Evolutionary conservation across 306 rosid species (phyloP), one percentile per base, ranked within the genome.

Genomic region (Benincasa hispida): DNA sequence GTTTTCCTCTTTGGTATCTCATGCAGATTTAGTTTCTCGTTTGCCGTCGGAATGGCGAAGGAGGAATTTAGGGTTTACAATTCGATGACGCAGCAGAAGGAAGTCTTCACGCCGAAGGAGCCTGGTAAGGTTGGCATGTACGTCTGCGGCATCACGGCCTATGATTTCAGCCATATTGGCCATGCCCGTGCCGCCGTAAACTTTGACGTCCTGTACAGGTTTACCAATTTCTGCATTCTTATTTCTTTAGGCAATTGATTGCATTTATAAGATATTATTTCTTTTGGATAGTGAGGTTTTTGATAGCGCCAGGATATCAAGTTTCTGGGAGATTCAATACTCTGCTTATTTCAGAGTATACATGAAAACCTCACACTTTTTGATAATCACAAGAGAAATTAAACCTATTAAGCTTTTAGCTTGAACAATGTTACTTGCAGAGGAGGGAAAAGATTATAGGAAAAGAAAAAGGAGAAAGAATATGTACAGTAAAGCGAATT

Each of bases 171-270:
- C 83, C 92, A 8, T 90, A 97, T 50, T 96, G n/a, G 90, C 91
- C 99, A 94, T 75, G 99, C 95, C 45, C 95, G 97, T 27, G 97
- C 97, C 32, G 97, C 97, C 24, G 91, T 94, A 83, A 89, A 86
- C 42, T 92, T 90, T 62, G 99, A 94, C 22, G 86, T 94, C 75
- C 93, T 94, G 55, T 92, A 42, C 88, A 89, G 97, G 97, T 89
- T 42, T 69, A 14, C 56, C 25, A 5, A 45, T 41, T 21, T n/a
- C 22, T 94, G 89, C 57, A 97, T 92, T 90, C 68, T 15, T 58
- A 5, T 58, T 15, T 58, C 13, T 68, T 41, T 11, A 45, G 24
- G 42, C 15, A 37, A 21, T 1, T 66, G 32, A 19, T 42, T 13
- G 0, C 1, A 24, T 41, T 19, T 34, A 19, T 14, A 0, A 3